Base-by-base conservation (phyloP, 2,329 filamentous ascomycete genomes). In the Cladosporium sp. region DNA sequence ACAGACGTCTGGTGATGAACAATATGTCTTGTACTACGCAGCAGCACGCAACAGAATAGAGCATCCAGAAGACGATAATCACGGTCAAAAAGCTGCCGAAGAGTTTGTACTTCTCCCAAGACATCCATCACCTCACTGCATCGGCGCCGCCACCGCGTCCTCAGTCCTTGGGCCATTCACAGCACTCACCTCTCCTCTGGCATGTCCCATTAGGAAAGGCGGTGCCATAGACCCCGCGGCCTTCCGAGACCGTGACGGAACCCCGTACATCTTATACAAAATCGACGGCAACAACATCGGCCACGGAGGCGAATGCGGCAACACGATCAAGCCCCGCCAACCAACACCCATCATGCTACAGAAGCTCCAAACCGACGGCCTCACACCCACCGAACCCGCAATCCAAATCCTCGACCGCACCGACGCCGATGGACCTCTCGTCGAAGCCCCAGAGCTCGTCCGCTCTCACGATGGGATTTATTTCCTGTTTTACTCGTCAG, bases 401-500 rank as follows among this genome's bases (percentile, higher is more conserved):
- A 43, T 59, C 19, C 49, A 56, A 33, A 60, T 68, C 42, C 56
- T 68, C 3, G 54, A 63, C 52, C 62, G 61, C 45, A 58, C 22
- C 29, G 45, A 29, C 1, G 43, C 42, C 4, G 65, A 68, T 36
- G 66, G 66, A 0, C 66, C 66, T 1, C 57, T 68, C 3, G 59
- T 68, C 39, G 66, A 68, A 56, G 66, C 65, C 3, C 66, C 66
- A 2, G 55, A 53, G 12, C 55, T 68, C 18, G 45, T 62, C 7
- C 55, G 57, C 38, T 60, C 59, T 2, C 22, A 43, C 13, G 59
- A 61, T 4, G 63, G 62, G 13, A 51, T 55, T 18, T 68, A 67
- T 55, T 66, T 68, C 52, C 58, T 68, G 16, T 68, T 68, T 60
- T 68, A 62, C 59, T 62, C 58, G 6, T 63, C 61, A 11, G 65